Conservation (phyloP, 1,284 basidiomycete genomes). For the Ceratobasidium sp. region DNA sequence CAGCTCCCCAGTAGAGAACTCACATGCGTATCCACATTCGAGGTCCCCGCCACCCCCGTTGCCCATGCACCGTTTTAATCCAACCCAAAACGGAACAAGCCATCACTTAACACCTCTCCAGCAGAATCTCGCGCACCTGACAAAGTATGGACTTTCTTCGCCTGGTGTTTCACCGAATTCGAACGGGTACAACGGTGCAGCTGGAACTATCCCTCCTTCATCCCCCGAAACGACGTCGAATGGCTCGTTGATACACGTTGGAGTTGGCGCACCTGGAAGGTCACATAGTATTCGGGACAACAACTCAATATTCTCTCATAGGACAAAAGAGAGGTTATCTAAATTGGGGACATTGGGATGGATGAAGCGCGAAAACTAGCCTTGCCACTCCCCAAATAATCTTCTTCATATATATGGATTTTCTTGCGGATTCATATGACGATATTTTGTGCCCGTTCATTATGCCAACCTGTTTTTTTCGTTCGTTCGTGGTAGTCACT, state of each 20-base stretch:
- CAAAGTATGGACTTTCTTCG: constrained; percentile 78
- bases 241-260: constrained; percentile 28
- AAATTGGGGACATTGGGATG: constrained; percentile 20
- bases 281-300: constrained; percentile 31
- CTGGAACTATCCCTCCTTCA: background rate
- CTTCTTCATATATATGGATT: background rate
- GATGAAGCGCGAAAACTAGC: constrained; percentile 30
- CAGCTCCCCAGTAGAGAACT: constrained; percentile 23
- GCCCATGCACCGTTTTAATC: background rate
- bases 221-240: constrained; percentile 31
- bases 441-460: background rate
- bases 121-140: constrained; percentile 75
- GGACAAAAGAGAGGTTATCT: constrained; percentile 33
- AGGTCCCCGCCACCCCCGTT: constrained; percentile 20
- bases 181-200: constrained; percentile 13
- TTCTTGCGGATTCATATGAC: constrained; percentile 7
- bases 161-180: constrained; percentile 58
- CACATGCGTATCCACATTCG: background rate
- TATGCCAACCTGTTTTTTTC: background rate
- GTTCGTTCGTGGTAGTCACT: background rate
- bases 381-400: background rate
- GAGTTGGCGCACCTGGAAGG: background rate
- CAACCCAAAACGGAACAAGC: background rate
- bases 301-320: constrained; percentile 22
- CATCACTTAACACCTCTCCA: constrained; percentile 73